Evolutionary conservation across 345 rosid genomes (phyloP).

Genomic region (Anacardium occidentale): DNA sequence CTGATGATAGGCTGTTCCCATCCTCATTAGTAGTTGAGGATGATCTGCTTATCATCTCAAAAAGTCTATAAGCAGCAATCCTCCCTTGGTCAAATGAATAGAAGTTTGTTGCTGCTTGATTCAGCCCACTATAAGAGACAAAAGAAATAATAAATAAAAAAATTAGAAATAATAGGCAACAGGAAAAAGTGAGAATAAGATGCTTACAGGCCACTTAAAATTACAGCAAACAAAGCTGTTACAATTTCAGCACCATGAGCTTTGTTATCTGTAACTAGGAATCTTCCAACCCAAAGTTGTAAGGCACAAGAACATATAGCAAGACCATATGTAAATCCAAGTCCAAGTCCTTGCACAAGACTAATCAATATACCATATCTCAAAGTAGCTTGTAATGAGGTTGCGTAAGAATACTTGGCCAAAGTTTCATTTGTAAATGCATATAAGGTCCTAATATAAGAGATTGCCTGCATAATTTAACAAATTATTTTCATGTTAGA

Average conservation of each 20-base stretch:
- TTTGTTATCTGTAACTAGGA: slow-evolving; percentile 50
- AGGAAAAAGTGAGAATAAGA: slow-evolving; percentile 29
- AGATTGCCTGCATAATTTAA: slow-evolving; percentile 75
- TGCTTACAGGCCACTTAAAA: slow-evolving; percentile 98
- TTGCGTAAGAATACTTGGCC: slow-evolving; percentile 97
- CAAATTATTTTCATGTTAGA: slow-evolving; percentile 19
- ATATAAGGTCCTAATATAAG: slow-evolving; percentile 82
- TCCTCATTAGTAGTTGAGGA: slow-evolving; percentile 76
- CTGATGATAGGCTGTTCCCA: slow-evolving; percentile 50
- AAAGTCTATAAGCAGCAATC: slow-evolving; percentile 97
- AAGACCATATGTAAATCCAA: slow-evolving; percentile 98
- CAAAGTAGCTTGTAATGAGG: slow-evolving; percentile 93
- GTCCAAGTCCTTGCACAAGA: slow-evolving; percentile 99
- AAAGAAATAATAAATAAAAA: slow-evolving; percentile 9
- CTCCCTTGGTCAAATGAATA: slow-evolving; percentile 99
- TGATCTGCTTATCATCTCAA: slow-evolving; percentile 97
- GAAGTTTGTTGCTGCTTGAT: slow-evolving; percentile 99
- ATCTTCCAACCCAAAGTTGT: slow-evolving; percentile 93
- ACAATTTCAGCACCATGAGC: slow-evolving; percentile 93
- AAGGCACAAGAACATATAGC: slow-evolving; percentile 96
- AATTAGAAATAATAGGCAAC: slow-evolving; percentile 14
- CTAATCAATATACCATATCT: slow-evolving; percentile 91
- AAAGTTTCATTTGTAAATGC: slow-evolving; percentile 97
- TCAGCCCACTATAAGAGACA: slow-evolving; percentile 67
- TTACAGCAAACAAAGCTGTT: slow-evolving; percentile 86